These are phyloP conservation scores for Metschnikowia matae DNA, from an alignment of 805 yeast genomes.

Conservation along the genomic window DNA sequence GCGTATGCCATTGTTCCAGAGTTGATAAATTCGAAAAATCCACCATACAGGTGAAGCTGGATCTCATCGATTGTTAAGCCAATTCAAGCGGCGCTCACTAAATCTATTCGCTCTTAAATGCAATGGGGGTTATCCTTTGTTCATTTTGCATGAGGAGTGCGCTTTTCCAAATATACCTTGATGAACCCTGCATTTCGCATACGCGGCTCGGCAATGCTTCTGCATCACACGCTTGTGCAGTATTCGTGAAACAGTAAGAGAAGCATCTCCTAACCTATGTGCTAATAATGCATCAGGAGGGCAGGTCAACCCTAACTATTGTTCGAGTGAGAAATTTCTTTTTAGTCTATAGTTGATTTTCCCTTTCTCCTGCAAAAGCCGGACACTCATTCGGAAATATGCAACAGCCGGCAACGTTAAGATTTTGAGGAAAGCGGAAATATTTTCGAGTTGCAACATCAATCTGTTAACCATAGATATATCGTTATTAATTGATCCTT, in stretches of 20 bases:
- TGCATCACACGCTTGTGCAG: not conserved
- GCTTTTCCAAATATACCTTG: not conserved
- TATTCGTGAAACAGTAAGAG: not conserved
- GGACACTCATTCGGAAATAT: not conserved
- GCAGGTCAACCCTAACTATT: not conserved
- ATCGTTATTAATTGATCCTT: not conserved
- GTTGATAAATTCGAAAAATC: not conserved
- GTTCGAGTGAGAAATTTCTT: not conserved
- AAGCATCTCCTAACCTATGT: not conserved
- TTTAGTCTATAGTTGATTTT: not conserved
- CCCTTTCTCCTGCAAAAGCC: not conserved
- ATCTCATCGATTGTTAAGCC: not conserved
- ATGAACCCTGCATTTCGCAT: slow-evolving; percentile 4
- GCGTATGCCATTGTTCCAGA: not conserved
- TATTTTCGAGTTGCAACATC: no score
- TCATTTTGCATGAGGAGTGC: not conserved
- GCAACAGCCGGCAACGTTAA: not conserved
- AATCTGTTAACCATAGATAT: not conserved
- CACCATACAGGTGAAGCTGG: not conserved
- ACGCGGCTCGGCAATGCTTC: slow-evolving; percentile 2
- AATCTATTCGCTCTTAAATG: not conserved
- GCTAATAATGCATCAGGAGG: not conserved
- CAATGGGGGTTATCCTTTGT: not conserved
- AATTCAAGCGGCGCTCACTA: not conserved
- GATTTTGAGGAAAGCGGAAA: not conserved